Base-by-base conservation (phyloP, 352 stramenopile species). In the Phytophthora boehmeriae region DNA sequence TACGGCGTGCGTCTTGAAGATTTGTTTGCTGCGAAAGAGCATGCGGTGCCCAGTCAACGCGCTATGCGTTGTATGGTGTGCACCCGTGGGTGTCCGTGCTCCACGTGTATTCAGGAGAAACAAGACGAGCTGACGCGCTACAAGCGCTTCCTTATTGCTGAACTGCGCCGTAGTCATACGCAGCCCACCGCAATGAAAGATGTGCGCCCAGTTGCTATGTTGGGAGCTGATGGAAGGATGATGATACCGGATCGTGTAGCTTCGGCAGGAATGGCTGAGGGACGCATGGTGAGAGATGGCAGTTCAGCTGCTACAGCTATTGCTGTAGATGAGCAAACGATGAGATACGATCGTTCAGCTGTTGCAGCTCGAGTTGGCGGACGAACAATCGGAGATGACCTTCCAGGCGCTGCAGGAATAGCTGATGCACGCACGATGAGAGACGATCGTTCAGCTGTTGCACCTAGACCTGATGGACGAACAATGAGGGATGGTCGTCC, bases 11-110 rank as follows among this genome's bases (percentile, higher is more conserved):
- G 81, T 34, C 78, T 88, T 57, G 81, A 89, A 48, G 79, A 89
- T 54, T 72, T 92, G 47, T 92, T 93, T 59, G 78, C 83, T 1
- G 79, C 79, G 9, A 86, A 79, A 53, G 89, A 90, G 45, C 79
- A 83, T 8, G 80, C 79, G 34, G 86, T 74, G 8, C 76, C 80
- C 8, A 91, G 79, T 54, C 83, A 76, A n/a, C 77, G 72, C n/a
- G 61, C 78, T 64, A 57, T 93, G 43, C 73, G 78, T 2, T 93
- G 83, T 47, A 71, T 79, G 13, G 66, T 93, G 16, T 93, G 83
- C 45, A 79, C 71, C 43, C 67, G 71, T 4, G 73, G 71, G 28
- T 93, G 83, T 59, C 73, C 75, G 22, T 93, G 83, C 53, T 79
- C 77, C 11, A 68, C 49, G n/a, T 93, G 83, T 43, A 76, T 53